Evolutionary conservation across 352 stramenopile genomes (phyloP).

Genomic region (Hyaloperonospora brassicae): DNA sequence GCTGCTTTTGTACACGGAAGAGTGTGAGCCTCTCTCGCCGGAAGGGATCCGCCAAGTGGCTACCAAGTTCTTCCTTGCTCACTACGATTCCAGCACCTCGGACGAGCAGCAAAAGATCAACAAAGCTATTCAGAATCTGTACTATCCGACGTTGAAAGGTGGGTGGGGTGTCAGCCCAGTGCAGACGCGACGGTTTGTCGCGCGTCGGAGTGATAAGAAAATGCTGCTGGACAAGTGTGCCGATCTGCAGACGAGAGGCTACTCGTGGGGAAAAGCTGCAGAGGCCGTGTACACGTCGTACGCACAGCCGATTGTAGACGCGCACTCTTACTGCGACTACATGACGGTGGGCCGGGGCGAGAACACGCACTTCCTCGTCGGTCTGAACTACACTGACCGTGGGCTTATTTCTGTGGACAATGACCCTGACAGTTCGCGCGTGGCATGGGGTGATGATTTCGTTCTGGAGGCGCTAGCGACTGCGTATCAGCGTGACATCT

Average conservation of each 20-base stretch:
- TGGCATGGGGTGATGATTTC: conserved; percentile 85
- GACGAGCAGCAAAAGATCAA: conserved; percentile 74
- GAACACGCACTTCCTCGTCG: conserved; percentile 74
- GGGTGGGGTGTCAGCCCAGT: conserved; percentile 80
- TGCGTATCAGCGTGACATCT: conserved; percentile 83
- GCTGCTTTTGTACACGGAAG: conserved; percentile 76
- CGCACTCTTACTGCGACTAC: conserved; percentile 79
- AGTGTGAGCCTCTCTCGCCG: conserved; percentile 64
- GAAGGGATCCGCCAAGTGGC: conserved; percentile 64
- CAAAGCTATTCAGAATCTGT: conserved; percentile 79
- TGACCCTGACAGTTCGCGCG: conserved; percentile 62
- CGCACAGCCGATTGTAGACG: conserved; percentile 61
- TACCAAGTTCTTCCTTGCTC: conserved; percentile 67
- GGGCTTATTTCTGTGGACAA: conserved; percentile 78
- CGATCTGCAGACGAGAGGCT: conserved; percentile 69
- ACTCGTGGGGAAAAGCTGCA: conserved; percentile 66
- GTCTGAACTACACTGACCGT: conserved; percentile 69
- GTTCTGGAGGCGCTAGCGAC: conserved; percentile 78
- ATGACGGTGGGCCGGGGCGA: conserved; percentile 70
- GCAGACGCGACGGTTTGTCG: conserved; percentile 75
- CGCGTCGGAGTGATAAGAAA: conserved; percentile 53
- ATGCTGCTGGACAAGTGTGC: conserved; percentile 69
- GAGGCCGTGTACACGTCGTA: conserved; percentile 73
- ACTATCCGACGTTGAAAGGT: conserved; percentile 72
- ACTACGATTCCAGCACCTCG: conserved; percentile 49